Evolutionary conservation across 2,329 filamentous ascomycete genomes (phyloP), one percentile per base, ranked within the genome.

Genomic region (Raffaelea deltoideospora): DNA sequence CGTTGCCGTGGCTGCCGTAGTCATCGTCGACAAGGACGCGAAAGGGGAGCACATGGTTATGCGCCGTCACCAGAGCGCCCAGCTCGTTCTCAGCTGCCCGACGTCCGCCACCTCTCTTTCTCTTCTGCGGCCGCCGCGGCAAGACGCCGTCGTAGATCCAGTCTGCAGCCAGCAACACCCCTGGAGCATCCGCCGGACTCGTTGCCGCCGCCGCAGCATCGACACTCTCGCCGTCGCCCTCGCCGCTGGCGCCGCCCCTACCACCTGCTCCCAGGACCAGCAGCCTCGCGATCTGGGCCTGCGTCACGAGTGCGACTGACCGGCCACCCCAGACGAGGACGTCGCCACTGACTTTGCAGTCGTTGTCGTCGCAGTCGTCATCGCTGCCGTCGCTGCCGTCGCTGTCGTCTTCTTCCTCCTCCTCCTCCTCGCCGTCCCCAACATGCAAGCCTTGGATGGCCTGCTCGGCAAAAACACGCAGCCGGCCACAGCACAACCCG

Each of bases 131-230:
- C 21, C 57, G 3, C 8, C n/a, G 13, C 13, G 69, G 61, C 33
- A 67, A 69, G 38, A 77, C 56, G 24, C 68, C 77, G 52, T 83
- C 73, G 47, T 88, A 69, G 43, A 92, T 75, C 84, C 85, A 90
- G 55, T 93, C 85, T 5, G 70, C 64, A 3, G 71, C 69, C 3
- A 53, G 53, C 19, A 59, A 58, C 46, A n/a, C n/a, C 68, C 68
- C 7, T 43, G 47, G 19, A 51, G 38, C n/a, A n/a, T n/a, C n/a
- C n/a, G n/a, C n/a, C n/a, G n/a, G n/a, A n/a, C n/a, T n/a, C n/a
- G n/a, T n/a, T n/a, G n/a, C n/a, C n/a, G n/a, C n/a, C n/a, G n/a
- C n/a, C n/a, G n/a, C n/a, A n/a, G n/a, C n/a, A n/a, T n/a, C n/a
- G n/a, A n/a, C n/a, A n/a, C n/a, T n/a, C n/a, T 21, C 26, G 8